Evolutionary conservation across 805 yeast genomes (phyloP).

Genomic region (Yarrowia bubula): DNA sequence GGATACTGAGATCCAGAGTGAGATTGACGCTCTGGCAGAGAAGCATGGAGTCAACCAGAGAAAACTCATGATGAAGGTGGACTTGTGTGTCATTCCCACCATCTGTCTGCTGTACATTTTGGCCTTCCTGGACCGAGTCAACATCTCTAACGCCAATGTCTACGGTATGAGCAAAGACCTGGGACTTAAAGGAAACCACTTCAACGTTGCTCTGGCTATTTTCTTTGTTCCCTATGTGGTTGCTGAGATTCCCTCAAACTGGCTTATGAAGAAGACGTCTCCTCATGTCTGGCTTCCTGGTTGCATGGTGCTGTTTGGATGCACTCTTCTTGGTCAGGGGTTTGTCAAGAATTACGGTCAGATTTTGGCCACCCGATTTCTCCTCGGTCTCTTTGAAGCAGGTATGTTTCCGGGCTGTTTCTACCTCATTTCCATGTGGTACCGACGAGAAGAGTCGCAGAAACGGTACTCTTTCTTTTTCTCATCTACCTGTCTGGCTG

Average conservation of each 20-base stretch:
- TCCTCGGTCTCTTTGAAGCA: constrained; percentile 66
- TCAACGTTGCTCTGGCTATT: constrained; percentile 61
- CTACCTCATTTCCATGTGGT: constrained; percentile 65
- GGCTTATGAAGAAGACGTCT: constrained; percentile 52
- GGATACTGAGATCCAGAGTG: not conserved
- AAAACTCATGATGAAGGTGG: constrained; percentile 61
- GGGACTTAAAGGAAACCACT: constrained; percentile 55
- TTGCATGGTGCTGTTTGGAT: constrained; percentile 64
- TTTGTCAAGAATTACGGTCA: constrained; percentile 58
- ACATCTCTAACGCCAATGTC: constrained; percentile 75
- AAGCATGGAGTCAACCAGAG: constrained; percentile 53
- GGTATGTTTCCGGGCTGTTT: constrained; percentile 76
- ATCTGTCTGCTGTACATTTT: constrained; percentile 71
- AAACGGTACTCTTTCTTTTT: constrained; percentile 68
- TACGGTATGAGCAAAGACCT: constrained; percentile 64
- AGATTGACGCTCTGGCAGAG: constrained; percentile 42
- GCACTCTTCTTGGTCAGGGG: constrained; percentile 64
- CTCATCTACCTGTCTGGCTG: constrained; percentile 67
- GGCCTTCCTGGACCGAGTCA: constrained; percentile 77
- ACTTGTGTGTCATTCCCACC: constrained; percentile 70
- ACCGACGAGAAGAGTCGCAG: constrained; percentile 63
- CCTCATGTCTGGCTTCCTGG: constrained; percentile 65
- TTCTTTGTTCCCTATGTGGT: constrained; percentile 69
- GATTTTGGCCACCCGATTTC: constrained; percentile 59
- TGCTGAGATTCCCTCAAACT: constrained; percentile 65